Percentiles rank a stretch among this genome's conserved stretches.
Conservation (phyloP, 2,329 filamentous ascomycete species). For the Colletotrichum australisinense region DNA sequence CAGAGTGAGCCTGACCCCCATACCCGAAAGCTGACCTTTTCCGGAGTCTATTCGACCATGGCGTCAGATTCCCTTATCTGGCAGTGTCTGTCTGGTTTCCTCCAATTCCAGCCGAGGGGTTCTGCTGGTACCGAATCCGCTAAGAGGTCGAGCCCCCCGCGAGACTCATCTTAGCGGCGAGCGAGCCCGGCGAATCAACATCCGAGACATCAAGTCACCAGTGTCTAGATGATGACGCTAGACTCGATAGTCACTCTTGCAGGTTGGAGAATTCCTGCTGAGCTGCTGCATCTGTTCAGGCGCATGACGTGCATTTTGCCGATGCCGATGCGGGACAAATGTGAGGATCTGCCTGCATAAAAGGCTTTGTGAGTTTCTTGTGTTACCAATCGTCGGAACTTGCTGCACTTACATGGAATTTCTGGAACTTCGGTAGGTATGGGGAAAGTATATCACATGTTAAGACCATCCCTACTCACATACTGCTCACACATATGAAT, state of each 20-base stretch:
- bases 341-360: not conserved
- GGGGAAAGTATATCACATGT: not conserved
- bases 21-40: not conserved
- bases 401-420: not conserved
- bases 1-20: not conserved
- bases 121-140: not conserved
- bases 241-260: not conserved
- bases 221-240: not conserved
- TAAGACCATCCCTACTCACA: not conserved
- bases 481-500: not conserved
- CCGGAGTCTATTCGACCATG: not conserved
- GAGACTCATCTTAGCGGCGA: not conserved
- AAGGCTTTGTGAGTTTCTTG: not conserved
- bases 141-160: not conserved
- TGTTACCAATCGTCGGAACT: not conserved
- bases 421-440: not conserved
- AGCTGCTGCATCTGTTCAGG: not conserved
- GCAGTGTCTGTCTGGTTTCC: not conserved
- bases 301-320: not conserved
- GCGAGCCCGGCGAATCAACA: not conserved
- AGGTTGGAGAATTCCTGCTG: not conserved
- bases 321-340: not conserved
- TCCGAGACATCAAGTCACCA: not conserved
- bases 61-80: slow-evolving; percentile 1
- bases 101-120: not conserved